Base-by-base conservation (phyloP, 164 flowering plant genomes). In the Amborella trichopoda region DNA sequence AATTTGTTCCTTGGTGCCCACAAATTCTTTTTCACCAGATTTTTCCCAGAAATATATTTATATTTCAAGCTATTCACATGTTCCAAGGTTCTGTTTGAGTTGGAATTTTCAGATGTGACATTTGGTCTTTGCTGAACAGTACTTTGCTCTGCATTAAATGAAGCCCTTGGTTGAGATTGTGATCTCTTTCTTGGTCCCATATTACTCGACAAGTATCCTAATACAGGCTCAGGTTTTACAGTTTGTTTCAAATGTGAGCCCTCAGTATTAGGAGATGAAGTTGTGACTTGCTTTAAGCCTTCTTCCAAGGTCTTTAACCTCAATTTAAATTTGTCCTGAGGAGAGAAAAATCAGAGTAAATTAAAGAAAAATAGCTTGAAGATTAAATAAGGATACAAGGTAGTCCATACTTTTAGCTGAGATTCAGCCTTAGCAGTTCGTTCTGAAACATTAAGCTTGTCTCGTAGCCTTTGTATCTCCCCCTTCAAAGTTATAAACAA, bases 341-440 rank as follows among this genome's bases (percentile, higher is more conserved):
- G 13, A 44, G 36, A 44, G 28, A 24, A 44, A 44, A 44, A 18
- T 24, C 6, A 13, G 6, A 13, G 34, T 30, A 30, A 30, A 6
- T 13, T 13, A 30, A 30, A 13, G 6, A 30, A 30, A 6, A 30
- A 30, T 6, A 30, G 34, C 9, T 30, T 30, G 13, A 30, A 13
- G 6, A 30, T 30, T 30, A 30, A 30, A 6, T 30, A 30, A 41
- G 37, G 46, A 40, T 3, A 51, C 28, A 21, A 18, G 2, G 34
- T 58, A 24, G 22, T 19, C 33, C 42, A 44, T 47, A 88, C 97
- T 82, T 86, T 90, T 28, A 86, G 68, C 49, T 77, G 95, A 50
- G 84, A 77, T 77, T 86, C 98, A 34, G 87, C 83, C 68, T 83
- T 90, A 0, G 83, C 93, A 40, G 91, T 69, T 72, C 83, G 79